phyloP scores from a whole-genome alignment of 2,329 filamentous ascomycete genomes.

The Pseudogymnoascus sp. region DNA sequence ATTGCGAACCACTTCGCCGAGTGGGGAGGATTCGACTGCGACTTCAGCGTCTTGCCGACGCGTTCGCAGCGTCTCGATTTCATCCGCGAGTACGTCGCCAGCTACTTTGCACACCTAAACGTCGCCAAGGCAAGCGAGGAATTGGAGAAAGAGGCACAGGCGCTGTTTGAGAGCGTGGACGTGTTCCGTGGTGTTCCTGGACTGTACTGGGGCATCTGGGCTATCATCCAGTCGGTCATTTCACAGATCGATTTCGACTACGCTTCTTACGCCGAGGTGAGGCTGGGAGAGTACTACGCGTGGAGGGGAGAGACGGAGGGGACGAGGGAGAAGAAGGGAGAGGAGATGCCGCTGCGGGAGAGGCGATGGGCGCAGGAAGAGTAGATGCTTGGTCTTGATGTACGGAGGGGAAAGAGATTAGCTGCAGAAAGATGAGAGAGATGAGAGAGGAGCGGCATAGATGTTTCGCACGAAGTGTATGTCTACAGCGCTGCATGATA shows the following conservation, averaged over 20 bases:
- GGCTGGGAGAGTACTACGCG: conserved; percentile 85
- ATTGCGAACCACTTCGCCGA: conserved; percentile 97
- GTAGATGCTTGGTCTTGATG: conserved; percentile 7
- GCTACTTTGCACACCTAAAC: conserved; percentile 54
- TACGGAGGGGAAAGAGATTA: neutral
- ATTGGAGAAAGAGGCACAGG: conserved; percentile 55
- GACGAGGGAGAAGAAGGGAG: conserved; percentile 43
- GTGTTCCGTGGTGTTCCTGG: conserved; percentile 81
- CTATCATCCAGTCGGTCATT: conserved; percentile 86
- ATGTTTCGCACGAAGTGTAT: conserved; percentile 1
- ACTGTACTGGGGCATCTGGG: conserved; percentile 91
- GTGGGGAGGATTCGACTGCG: conserved; percentile 96
- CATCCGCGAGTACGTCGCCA: conserved; percentile 70
- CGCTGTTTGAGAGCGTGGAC: conserved; percentile 75
- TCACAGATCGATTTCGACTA: conserved; percentile 97
- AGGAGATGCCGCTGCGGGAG: conserved; percentile 66
- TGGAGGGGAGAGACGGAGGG: conserved; percentile 73
- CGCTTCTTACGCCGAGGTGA: conserved; percentile 75
- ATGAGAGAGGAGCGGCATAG: conserved; percentile 2
- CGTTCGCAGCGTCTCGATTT: conserved; percentile 69
- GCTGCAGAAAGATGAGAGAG: neutral
- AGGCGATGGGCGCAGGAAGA: conserved; percentile 54
- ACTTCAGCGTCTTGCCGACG: conserved; percentile 76
- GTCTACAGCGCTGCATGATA: neutral
- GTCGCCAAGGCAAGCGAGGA: conserved; percentile 33